These are phyloP conservation scores for Neurospora crassa DNA, from an alignment of 2,329 filamentous ascomycete species.

Conservation along the genomic window DNA sequence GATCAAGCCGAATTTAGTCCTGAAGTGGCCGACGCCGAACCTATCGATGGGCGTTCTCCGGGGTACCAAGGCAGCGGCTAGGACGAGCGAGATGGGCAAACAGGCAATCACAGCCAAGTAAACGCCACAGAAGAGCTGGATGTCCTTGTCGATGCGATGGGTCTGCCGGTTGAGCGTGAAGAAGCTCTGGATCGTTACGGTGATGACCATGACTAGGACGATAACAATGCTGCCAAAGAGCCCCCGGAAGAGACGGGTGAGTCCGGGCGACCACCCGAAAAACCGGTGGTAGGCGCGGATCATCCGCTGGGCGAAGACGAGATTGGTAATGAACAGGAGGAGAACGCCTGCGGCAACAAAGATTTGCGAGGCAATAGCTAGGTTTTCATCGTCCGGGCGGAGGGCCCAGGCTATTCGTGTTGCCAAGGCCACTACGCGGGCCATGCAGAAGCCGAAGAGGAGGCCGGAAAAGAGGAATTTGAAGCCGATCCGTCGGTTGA, in stretches of 20 bases:
- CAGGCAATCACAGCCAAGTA: slow-evolving; percentile 58
- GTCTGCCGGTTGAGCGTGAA: slow-evolving; percentile 51
- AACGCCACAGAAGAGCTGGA: slow-evolving; percentile 54
- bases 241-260: slow-evolving; percentile 42
- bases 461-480: slow-evolving; percentile 52
- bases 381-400: slow-evolving; percentile 26
- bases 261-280: slow-evolving; percentile 55
- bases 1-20: slow-evolving; percentile 57
- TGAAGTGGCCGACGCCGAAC: slow-evolving; percentile 59
- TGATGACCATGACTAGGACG: slow-evolving; percentile 13
- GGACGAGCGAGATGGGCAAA: slow-evolving; percentile 50
- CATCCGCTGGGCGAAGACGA: slow-evolving; percentile 68
- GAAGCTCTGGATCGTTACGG: slow-evolving; percentile 53
- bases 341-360: slow-evolving; percentile 67
- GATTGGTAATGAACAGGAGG: slow-evolving; percentile 67
- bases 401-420: slow-evolving; percentile 45
- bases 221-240: slow-evolving; percentile 43
- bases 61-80: slow-evolving; percentile 39
- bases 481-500: slow-evolving; percentile 40
- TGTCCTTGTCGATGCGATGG: slow-evolving; percentile 43
- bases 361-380: slow-evolving; percentile 53
- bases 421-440: slow-evolving; percentile 40
- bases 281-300: slow-evolving; percentile 62
- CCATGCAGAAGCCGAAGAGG: slow-evolving; percentile 49
- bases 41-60: slow-evolving; percentile 34